Base-by-base conservation (phyloP, 2,329 filamentous ascomycete species). In the Colletotrichum sojae region DNA sequence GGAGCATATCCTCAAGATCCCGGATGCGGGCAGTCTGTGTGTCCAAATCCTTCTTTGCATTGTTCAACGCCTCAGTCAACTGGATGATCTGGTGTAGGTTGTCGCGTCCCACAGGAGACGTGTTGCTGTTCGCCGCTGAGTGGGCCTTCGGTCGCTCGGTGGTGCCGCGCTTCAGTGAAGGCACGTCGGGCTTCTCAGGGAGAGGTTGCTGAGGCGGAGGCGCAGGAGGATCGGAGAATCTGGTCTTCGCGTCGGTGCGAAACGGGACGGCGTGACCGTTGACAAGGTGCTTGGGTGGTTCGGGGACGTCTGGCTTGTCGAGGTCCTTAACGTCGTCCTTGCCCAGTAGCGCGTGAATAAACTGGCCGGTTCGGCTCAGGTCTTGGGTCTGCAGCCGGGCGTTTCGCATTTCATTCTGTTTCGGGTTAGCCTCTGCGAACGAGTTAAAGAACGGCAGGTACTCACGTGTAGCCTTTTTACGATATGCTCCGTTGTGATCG, bases 181-280 rank as follows among this genome's bases (percentile, higher is more conserved):
- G 89, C 0, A 87, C 89, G 79, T 97, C 94, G 0, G 95, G 95
- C 78, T 98, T 98, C 77, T 98, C 95, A 1, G 95, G 95, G 6
- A 98, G 84, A 15, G 95, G 95, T 74, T 97, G 95, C 74, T 97
- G 94, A 31, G 95, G 95, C 27, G 95, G 95, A 8, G 95, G 95
- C 22, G 95, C 95, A 4, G 95, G 95, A 58, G 95, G 95, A 67
- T 98, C 95, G 1, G 94, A 96, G 78, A 98, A 98, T 60, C 94
- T 89, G 5, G 93, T 89, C 75, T 96, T 95, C 48, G 91, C 84
- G 76, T 97, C 94, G 20, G 90, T 82, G 73, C 94, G 91, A 74
- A 89, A 88, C 0, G 86, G 82, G 9, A 86, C 75, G 25, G 78
- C 80, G 70, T 84, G 86, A 25, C 87, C 86, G 67, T 89, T 89